A percentile compares a stretch with the other conserved stretches of the same genome.
Evolutionary conservation across 805 yeast genomes (phyloP).

Genomic region (Spathaspora sp.): DNA sequence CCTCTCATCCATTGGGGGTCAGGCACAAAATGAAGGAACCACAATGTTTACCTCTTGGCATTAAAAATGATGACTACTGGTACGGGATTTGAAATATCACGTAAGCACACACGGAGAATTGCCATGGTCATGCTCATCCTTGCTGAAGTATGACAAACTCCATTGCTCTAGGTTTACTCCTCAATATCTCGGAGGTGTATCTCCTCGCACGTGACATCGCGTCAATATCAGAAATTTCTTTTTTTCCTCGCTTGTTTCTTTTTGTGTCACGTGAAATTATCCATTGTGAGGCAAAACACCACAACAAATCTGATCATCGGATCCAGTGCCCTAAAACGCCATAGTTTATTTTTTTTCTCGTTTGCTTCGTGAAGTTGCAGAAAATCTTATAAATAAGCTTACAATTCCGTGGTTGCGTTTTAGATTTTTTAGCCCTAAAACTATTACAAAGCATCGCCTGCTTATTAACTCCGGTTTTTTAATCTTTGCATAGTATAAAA

Average conservation of each 20-base stretch:
- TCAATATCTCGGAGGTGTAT: background rate
- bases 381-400: background rate
- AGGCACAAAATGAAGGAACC: background rate
- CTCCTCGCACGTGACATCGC: background rate
- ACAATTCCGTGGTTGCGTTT: background rate
- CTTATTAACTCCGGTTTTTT: background rate
- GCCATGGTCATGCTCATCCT: background rate
- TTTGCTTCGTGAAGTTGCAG: background rate
- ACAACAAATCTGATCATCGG: background rate
- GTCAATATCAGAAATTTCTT: background rate
- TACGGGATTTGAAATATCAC: background rate
- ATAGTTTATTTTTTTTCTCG: background rate
- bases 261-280: background rate
- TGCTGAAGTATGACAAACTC: no score
- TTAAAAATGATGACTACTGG: background rate
- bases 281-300: background rate
- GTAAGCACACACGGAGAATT: background rate
- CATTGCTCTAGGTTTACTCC: no score
- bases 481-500: constrained; percentile 5
- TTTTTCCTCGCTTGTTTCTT: background rate
- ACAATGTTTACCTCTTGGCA: background rate
- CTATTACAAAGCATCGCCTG: background rate
- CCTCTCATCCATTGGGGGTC: background rate
- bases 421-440: background rate
- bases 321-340: background rate